These are phyloP conservation scores for Nemania abortiva DNA, from an alignment of 2,329 filamentous ascomycete genomes.

Conservation along the genomic window DNA sequence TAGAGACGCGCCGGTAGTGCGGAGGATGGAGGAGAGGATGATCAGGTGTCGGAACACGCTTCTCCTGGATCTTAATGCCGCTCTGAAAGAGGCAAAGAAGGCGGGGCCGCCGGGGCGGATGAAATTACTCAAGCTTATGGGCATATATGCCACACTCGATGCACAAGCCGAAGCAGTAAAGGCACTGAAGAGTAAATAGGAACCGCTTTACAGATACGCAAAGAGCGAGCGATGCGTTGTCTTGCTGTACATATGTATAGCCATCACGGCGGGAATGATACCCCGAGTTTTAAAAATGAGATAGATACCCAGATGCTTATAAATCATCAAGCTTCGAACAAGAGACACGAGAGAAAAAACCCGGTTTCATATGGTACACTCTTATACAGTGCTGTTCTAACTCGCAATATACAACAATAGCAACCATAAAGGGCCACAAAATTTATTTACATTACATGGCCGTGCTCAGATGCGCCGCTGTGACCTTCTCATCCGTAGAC, in stretches of 20 bases:
- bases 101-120: slow-evolving; percentile 58
- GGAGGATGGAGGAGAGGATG: slow-evolving; percentile 65
- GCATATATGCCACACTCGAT: slow-evolving; percentile 65
- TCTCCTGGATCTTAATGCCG: slow-evolving; percentile 66
- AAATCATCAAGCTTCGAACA: background rate
- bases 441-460: slow-evolving; percentile 69
- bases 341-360: background rate
- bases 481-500: slow-evolving; percentile 68
- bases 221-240: no score
- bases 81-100: slow-evolving; percentile 58
- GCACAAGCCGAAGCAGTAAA: slow-evolving; percentile 66
- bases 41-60: slow-evolving; percentile 67
- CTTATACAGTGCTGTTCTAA: slow-evolving; percentile 39
- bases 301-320: slow-evolving; percentile 26
- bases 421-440: background rate
- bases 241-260: slow-evolving; percentile 5
- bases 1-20: slow-evolving; percentile 62
- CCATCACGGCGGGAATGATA: background rate
- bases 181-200: slow-evolving; percentile 57
- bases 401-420: slow-evolving; percentile 34
- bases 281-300: slow-evolving; percentile 5
- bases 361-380: slow-evolving; percentile 37
- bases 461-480: slow-evolving; percentile 64
- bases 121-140: slow-evolving; percentile 64
- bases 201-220: background rate